Percentiles rank a stretch among this genome's conserved stretches.
Conservation (phyloP, 2,329 filamentous ascomycete species). For the Mycosphaerella sp. region DNA sequence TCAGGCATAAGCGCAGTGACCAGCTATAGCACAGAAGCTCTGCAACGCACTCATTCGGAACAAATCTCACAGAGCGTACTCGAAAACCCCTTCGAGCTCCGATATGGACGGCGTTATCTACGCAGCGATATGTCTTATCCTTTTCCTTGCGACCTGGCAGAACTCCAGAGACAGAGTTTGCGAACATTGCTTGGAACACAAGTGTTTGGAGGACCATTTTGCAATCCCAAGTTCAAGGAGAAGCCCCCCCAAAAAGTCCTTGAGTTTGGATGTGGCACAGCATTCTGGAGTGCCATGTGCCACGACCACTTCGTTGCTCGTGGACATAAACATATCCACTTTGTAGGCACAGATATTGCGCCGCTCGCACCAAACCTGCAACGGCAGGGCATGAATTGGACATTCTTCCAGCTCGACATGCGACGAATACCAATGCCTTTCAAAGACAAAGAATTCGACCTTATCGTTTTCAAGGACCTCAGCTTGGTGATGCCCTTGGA, state of each 20-base stretch:
- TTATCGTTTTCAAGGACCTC: conserved; percentile 83
- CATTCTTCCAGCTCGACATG: conserved; percentile 81
- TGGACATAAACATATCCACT: conserved; percentile 64
- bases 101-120: conserved; percentile 77
- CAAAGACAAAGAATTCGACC: conserved; percentile 70
- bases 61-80: conserved; percentile 10
- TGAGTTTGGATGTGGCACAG: conserved; percentile 81
- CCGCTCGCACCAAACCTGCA: conserved; percentile 59
- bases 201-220: conserved; percentile 73
- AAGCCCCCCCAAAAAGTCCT: conserved; percentile 70
- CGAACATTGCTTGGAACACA: conserved; percentile 74
- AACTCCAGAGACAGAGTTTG: conserved; percentile 81
- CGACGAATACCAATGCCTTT: conserved; percentile 71
- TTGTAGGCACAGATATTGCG: conserved; percentile 76
- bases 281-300: conserved; percentile 83
- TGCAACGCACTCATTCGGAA: conserved; percentile 12
- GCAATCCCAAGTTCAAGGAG: conserved; percentile 59
- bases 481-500: conserved; percentile 59
- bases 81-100: conserved; percentile 42
- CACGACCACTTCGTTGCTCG: conserved; percentile 68
- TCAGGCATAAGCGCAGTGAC: not conserved
- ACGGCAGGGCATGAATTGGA: conserved; percentile 76
- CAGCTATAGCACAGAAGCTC: not conserved
- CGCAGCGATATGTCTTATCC: conserved; percentile 69
- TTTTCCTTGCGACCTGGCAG: conserved; percentile 78